Base-by-base conservation (phyloP, 2,329 filamentous ascomycete genomes). In the Diaporthe vaccinii region DNA sequence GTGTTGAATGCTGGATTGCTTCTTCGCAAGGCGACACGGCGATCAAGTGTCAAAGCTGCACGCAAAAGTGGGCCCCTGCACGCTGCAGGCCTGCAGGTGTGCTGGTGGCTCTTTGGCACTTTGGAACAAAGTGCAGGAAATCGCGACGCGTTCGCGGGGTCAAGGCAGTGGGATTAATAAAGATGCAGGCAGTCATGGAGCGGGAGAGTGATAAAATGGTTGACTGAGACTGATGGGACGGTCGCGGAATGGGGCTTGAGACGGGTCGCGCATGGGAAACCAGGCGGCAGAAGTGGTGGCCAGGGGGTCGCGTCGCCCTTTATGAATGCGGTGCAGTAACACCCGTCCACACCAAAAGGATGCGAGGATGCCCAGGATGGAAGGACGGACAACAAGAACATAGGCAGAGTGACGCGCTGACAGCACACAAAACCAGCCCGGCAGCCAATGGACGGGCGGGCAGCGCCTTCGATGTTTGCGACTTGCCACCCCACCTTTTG, bases 291-390 rank as follows among this genome's bases (percentile, higher is more conserved):
- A 25, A 53, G 59, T 58, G 69, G 69, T 46, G 59, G 31, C 58
- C 70, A 53, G 41, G 72, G 58, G 69, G 58, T 46, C 71, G 71
- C 49, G 58, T 55, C 61, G 71, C 58, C 34, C 65, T 73, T 73
- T 73, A 73, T 51, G 68, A 46, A 58, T 46, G 68, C 61, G 20
- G 61, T 46, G 41, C 25, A 34, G 61, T 25, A 7, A 28, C 44
- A 65, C 44, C 31, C 57, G 57, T 58, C 55, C 55, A 58, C 53
- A 57, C 55, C 53, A 58, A n/a, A 5, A n/a, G 20, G 57, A 59
- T 22, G 20, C 7, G 57, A 59, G 57, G 57, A 41, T 61, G 34
- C 57, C 36, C 57, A 49, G 41, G 61, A 65, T 34, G 61, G 10
- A 25, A 65, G 61, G 61, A 49, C 41, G 25, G 17, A 34, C 61